phyloP scores from a whole-genome alignment of 2,329 filamentous ascomycete species.

The Talaromyces sp. region DNA sequence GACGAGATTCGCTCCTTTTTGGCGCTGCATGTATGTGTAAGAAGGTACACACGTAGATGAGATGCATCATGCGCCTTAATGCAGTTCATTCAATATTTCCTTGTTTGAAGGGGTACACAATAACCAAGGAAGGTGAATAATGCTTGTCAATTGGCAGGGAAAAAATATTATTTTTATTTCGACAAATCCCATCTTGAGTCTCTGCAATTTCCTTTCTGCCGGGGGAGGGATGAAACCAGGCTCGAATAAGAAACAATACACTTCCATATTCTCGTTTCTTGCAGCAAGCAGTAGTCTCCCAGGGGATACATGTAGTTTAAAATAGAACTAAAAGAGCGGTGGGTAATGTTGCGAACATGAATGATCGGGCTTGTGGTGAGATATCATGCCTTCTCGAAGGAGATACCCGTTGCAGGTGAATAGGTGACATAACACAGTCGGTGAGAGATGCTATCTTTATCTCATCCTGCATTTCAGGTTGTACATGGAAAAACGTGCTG shows the following conservation, averaged over 20 bases:
- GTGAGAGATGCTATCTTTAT: neutral
- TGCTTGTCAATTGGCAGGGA: neutral
- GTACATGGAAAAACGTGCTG: neutral
- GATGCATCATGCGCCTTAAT: constrained; percentile 8
- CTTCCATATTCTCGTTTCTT: neutral
- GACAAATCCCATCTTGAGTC: neutral
- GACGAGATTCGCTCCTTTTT: neutral
- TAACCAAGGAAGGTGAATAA: neutral
- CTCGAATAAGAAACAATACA: neutral
- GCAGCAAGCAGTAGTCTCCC: neutral
- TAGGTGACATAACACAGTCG: neutral
- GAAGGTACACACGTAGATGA: neutral
- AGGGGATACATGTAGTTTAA: neutral
- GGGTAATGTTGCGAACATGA: neutral
- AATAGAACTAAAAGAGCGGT: constrained; percentile 10
- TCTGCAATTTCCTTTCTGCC: neutral
- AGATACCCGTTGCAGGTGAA: neutral
- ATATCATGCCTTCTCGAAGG: neutral
- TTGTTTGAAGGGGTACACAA: neutral
- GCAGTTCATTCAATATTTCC: neutral
- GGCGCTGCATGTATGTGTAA: constrained; percentile 5
- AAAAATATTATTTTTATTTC: neutral
- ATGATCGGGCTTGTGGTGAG: neutral
- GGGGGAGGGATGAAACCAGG: neutral
- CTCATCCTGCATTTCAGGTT: neutral